Evolutionary conservation across 495 filamentous ascomycete species (phyloP).

Genomic region (Talaromyces thailandensis): DNA sequence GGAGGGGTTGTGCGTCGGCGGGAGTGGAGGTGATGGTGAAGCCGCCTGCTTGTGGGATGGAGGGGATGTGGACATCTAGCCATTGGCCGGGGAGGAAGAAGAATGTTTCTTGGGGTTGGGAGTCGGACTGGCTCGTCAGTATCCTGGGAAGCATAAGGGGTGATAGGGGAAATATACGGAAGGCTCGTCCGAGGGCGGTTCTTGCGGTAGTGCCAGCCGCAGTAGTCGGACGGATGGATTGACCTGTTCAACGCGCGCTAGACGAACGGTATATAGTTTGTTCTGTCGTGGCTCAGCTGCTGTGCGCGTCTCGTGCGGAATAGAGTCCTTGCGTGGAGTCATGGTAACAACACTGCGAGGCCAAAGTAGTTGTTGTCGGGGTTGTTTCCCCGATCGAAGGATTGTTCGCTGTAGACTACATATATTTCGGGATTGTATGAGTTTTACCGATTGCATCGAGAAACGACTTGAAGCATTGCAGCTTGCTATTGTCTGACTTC

Average conservation of each 20-base stretch:
- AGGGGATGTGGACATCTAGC: constrained; percentile 73
- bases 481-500: not conserved
- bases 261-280: constrained; percentile 37
- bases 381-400: not conserved
- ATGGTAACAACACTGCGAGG: not conserved
- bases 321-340: constrained; percentile 22
- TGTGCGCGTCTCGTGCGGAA: constrained; percentile 57
- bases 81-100: constrained; percentile 79
- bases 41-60: constrained; percentile 59
- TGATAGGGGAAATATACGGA: constrained; percentile 24
- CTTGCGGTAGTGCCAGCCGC: constrained; percentile 27
- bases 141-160: constrained; percentile 9
- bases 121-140: constrained; percentile 10
- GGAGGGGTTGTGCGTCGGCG: constrained; percentile 25
- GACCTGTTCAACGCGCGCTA: constrained; percentile 38
- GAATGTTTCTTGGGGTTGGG: constrained; percentile 19
- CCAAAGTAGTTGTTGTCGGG: not conserved
- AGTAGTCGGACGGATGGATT: constrained; percentile 43
- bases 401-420: not conserved
- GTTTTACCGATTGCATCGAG: not conserved
- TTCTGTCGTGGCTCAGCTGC: constrained; percentile 60
- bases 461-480: not conserved
- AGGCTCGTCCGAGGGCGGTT: constrained; percentile 6
- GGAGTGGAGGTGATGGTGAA: constrained; percentile 85
- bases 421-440: not conserved